Conservation (phyloP, 768 basidiomycete species). For the Collybia nuda region DNA sequence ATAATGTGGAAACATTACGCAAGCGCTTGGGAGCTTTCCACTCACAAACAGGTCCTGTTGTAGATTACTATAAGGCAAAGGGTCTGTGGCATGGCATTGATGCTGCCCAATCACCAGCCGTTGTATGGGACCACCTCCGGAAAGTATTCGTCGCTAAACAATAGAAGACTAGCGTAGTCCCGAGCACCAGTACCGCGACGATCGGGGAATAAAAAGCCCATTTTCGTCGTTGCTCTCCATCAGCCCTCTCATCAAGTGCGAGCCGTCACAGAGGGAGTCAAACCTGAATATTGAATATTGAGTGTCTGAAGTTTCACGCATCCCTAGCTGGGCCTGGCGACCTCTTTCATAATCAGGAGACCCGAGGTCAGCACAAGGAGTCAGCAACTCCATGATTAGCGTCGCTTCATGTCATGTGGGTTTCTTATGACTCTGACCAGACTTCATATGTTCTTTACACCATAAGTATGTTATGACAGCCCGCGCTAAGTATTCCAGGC, state of each 20-base stretch:
- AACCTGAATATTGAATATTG: no score
- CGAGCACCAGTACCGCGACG: slow-evolving; percentile 2
- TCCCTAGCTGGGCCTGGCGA: no score
- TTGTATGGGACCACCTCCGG: slow-evolving; percentile 87
- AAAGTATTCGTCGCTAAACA: slow-evolving; percentile 59
- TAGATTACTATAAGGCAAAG: slow-evolving; percentile 92
- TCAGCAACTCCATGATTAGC: no score
- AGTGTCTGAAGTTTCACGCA: no score
- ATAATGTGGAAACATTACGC: slow-evolving; percentile 92
- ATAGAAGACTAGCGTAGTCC: slow-evolving; percentile 27
- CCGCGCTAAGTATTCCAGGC: no score
- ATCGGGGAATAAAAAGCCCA: background rate
- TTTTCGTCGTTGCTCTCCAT: background rate
- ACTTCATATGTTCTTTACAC: no score
- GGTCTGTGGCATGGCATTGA: slow-evolving; percentile 91
- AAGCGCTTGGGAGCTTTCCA: slow-evolving; percentile 92
- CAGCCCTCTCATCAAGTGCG: background rate
- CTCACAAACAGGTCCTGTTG: slow-evolving; percentile 91
- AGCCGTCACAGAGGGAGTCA: no score
- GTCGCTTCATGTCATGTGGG: no score
- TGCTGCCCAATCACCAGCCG: slow-evolving; percentile 87
- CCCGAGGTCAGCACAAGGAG: no score
- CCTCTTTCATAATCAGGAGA: no score
- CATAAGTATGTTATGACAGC: no score
- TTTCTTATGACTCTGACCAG: no score